These are phyloP conservation scores for Pseudogymnoascus sp. DNA, from an alignment of 2,329 filamentous ascomycete species.

Conservation along the genomic window DNA sequence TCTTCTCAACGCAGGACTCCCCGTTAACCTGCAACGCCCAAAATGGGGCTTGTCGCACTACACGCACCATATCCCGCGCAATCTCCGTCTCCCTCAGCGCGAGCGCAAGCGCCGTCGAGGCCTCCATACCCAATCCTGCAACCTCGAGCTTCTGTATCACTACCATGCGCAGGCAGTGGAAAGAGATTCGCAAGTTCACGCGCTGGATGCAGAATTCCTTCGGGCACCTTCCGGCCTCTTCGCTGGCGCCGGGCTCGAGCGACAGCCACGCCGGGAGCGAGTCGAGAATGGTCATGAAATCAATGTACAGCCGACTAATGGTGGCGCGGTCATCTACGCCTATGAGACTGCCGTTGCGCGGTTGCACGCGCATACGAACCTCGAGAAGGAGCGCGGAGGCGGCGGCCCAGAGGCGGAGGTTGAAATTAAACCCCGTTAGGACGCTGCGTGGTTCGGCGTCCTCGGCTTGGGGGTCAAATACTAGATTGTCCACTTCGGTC, in stretches of 20 bases:
- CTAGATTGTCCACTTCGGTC: conserved; percentile 19
- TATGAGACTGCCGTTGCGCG: conserved; percentile 8
- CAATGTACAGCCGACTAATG: conserved; percentile 32
- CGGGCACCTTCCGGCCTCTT: conserved; percentile 10
- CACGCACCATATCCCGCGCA: conserved; percentile 35
- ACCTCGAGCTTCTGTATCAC: conserved; percentile 27
- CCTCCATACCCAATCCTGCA: background rate
- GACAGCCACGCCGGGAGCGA: conserved; percentile 32
- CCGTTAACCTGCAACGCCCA: conserved; percentile 36
- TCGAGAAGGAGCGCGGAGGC: conserved; percentile 35
- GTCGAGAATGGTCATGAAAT: conserved; percentile 36
- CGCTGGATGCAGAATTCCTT: conserved; percentile 29
- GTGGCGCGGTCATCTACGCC: conserved; percentile 3
- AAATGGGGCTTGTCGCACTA: conserved; percentile 36
- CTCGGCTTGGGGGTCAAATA: conserved; percentile 12
- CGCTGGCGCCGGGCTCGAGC: conserved; percentile 13
- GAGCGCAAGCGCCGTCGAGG: conserved; percentile 10
- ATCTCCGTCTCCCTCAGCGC: conserved; percentile 34
- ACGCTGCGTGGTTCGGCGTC: conserved; percentile 23
- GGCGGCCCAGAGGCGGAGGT: conserved; percentile 34
- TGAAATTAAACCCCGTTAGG: conserved; percentile 36
- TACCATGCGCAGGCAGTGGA: conserved; percentile 36
- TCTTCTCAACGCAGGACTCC: conserved; percentile 36
- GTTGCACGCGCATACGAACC: conserved; percentile 20
- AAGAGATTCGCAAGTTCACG: conserved; percentile 35